Conservation (phyloP, 1,139 yeast genomes). For the Candida sp. region DNA sequence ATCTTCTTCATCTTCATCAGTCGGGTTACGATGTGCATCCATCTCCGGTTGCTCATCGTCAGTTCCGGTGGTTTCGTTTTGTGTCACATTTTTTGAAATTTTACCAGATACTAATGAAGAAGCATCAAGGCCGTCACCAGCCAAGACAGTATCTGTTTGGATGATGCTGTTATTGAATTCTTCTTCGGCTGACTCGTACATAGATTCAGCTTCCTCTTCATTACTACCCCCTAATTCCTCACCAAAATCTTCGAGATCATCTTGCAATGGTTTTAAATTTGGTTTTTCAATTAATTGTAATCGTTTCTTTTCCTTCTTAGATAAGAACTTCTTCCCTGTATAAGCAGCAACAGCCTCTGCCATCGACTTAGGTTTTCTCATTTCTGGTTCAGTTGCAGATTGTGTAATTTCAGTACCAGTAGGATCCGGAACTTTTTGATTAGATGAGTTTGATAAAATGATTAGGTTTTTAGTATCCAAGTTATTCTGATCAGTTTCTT, state of each 20-base stretch:
- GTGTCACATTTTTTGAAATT: constrained; percentile 11
- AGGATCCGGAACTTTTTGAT: background rate
- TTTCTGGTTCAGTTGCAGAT: constrained; percentile 3
- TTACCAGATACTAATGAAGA: background rate
- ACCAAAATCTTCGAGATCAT: constrained; percentile 4
- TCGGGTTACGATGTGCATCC: background rate
- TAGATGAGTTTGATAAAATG: constrained; percentile 23
- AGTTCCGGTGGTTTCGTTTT: constrained; percentile 1
- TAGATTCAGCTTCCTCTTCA: constrained; percentile 4
- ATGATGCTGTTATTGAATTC: background rate
- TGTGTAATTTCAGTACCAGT: background rate
- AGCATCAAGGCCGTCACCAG: background rate
- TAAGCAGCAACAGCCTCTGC: constrained; percentile 63
- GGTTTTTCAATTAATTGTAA: constrained; percentile 3
- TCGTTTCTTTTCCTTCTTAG: constrained; percentile 31
- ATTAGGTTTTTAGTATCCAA: constrained; percentile 35
- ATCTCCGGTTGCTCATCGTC: background rate
- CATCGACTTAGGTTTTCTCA: constrained; percentile 45
- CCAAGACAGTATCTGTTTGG: background rate
- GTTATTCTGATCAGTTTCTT: constrained; percentile 25
- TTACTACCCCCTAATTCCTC: constrained; percentile 3
- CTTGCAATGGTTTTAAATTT: background rate
- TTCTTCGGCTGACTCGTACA: constrained; percentile 11
- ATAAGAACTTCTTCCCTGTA: constrained; percentile 48
- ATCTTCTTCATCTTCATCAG: constrained; percentile 2